Evolutionary conservation across 306 rosid genomes (phyloP).

Genomic region (Vigna trinervia): DNA sequence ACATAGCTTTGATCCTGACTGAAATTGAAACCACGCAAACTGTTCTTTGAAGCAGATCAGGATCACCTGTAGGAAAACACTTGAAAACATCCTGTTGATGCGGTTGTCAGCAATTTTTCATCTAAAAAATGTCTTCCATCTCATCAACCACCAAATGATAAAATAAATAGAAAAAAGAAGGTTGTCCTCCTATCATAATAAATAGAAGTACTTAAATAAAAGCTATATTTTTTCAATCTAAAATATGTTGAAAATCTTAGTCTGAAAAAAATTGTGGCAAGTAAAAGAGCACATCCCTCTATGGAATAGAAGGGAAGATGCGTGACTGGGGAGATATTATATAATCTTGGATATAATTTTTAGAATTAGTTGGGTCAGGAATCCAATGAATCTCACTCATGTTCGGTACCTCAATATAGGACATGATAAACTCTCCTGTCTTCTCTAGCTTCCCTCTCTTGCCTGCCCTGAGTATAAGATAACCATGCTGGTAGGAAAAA

Average conservation of each 20-base stretch:
- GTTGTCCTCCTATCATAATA: background rate
- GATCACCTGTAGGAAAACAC: no score
- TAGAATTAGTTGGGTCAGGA: slow-evolving; percentile 56
- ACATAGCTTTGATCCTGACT: no score
- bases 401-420: slow-evolving; percentile 76
- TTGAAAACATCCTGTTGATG: no score
- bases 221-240: background rate
- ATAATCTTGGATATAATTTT: slow-evolving; percentile 55
- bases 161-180: no score
- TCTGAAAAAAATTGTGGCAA: background rate
- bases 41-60: no score
- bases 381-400: slow-evolving; percentile 88
- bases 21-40: no score
- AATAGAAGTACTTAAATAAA: background rate
- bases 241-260: background rate
- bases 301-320: slow-evolving; percentile 51
- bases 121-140: no score
- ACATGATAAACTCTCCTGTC: slow-evolving; percentile 46
- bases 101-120: no score
- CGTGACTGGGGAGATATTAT: slow-evolving; percentile 65
- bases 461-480: background rate
- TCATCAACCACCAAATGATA: no score
- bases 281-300: background rate
- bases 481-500: background rate
- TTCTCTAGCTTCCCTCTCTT: background rate